Evolutionary conservation across 495 filamentous ascomycete genomes (phyloP).

Genomic region (Aspergillus wentii): DNA sequence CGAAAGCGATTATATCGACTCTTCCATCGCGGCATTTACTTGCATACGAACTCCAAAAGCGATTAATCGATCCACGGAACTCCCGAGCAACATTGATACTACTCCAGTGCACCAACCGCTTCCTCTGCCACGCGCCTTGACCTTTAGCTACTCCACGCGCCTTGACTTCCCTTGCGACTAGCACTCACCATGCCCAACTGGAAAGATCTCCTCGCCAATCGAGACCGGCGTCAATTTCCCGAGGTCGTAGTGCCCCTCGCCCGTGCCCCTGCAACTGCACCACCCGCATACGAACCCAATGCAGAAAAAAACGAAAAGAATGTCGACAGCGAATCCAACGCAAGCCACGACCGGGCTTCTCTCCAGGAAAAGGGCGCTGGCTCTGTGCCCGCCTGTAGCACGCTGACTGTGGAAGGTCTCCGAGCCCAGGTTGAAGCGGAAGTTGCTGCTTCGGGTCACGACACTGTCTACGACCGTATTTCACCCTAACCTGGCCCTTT

Average conservation of each 20-base stretch:
- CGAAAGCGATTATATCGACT: too few species aligned
- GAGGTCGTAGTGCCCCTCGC: slow-evolving; percentile 41
- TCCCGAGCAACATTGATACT: too few species aligned
- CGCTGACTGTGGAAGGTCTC: slow-evolving; percentile 39
- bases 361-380: slow-evolving; percentile 24
- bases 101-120: too few species aligned
- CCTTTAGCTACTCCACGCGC: too few species aligned
- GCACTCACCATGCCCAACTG: slow-evolving; percentile 17
- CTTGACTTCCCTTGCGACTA: too few species aligned
- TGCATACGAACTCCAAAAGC: too few species aligned
- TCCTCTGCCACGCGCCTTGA: too few species aligned
- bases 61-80: too few species aligned
- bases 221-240: slow-evolving; percentile 38
- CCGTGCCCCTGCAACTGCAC: slow-evolving; percentile 22
- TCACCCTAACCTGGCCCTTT: slow-evolving; percentile 6
- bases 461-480: slow-evolving; percentile 49
- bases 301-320: slow-evolving; percentile 10
- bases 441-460: slow-evolving; percentile 30
- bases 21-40: too few species aligned
- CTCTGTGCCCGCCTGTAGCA: slow-evolving; percentile 14
- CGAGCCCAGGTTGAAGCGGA: slow-evolving; percentile 44
- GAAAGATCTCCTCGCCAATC: slow-evolving; percentile 38
- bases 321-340: slow-evolving; percentile 11
- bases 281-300: slow-evolving; percentile 10
- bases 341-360: slow-evolving; percentile 13